Base-by-base conservation (phyloP, 1,284 basidiomycete species). In the Rhodotorula sp. region DNA sequence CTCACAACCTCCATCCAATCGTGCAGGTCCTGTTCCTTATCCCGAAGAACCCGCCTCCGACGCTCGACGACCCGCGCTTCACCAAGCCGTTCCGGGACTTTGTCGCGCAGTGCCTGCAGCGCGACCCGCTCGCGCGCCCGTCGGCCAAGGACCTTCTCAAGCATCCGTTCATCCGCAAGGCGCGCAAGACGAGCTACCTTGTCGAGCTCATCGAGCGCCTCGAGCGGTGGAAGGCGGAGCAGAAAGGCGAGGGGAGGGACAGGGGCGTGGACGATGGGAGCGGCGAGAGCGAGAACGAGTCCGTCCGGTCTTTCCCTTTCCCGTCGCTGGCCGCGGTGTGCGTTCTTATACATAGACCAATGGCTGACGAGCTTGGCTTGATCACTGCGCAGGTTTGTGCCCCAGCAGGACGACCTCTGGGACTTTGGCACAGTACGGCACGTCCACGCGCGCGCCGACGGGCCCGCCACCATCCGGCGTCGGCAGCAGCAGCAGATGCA, bases 191-290 rank as follows among this genome's bases (percentile, higher is more conserved):
- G 7, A 91, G 83, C 77, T 97, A 96, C 79, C 85, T 98, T 71
- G 97, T 94, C 1, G 96, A 98, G 80, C 85, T 99, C 60, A 96
- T 98, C 77, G 95, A 98, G 77, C 87, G 94, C 49, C 90, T 93
- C 76, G 93, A 97, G 78, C 86, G 92, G 75, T 99, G 93, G 93
- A 91, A 81, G 79, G 81, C 55, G n/a, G 93, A 93, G 80, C 92
- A 91, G n/a, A 92, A 91, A 19, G 89, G 64, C 12, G 69, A 58
- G 10, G 25, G 21, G 61, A 44, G 88, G 54, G 86, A 88, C 61
- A 82, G 85, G 12, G 89, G 90, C 64, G 91, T 93, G 73, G 89
- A 90, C 60, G 89, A 89, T 66, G 55, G 55, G 17, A 85, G 86
- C 68, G 84, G 82, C 0, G 73, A 73, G 21, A 66, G 61, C 48